Evolutionary conservation across 768 basidiomycete species (phyloP), one percentile per base, ranked within the genome.

Genomic region (Russula abietina): DNA sequence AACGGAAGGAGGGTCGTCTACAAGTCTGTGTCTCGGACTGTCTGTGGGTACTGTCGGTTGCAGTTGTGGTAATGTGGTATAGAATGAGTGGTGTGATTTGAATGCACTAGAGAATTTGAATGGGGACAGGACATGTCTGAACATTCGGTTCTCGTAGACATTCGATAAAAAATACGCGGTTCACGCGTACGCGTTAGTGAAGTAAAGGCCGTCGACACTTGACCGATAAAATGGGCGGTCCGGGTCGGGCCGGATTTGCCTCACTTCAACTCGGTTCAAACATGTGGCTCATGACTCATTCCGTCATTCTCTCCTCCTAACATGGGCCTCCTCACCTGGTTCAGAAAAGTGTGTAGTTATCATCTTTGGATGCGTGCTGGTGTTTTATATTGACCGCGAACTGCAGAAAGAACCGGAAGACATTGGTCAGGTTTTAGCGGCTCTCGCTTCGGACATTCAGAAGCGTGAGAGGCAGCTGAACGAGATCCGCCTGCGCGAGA

Each of bases 401-500:
- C 22, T 59, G 66, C 64, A 82, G 81, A 79, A 75, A 70, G 74
- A 77, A 46, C 80, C 86, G 19, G 88, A 91, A 68, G 87, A 94
- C 76, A 91, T 88, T 71, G 90, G 91, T 70, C 80, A 85, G 24
- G 75, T 90, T 61, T 82, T 94, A 32, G 80, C 86, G 26, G 73
- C 76, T 50, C 79, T 94, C 57, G 85, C 86, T 10, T 72, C 76
- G 26, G 83, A 88, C 70, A 87, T 94, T 60, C 81, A 85, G 70
- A 84, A 87, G 64, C 84, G 88, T 16, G 87, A 90, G 73, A 78
- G 82, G 46, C 80, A 82, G 61, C 82, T 94, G 17, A 84, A 87
- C 1, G 92, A 92, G 71, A 89, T 96, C 66, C 85, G 90, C n/a
- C 75, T 91, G 59, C 83, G 93, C 46, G 91, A 96, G 73, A 83